A percentile compares a stretch with the other conserved stretches of the same genome.
phyloP scores from a whole-genome alignment of 2,329 filamentous ascomycete species.

The Esteya vermicola region DNA sequence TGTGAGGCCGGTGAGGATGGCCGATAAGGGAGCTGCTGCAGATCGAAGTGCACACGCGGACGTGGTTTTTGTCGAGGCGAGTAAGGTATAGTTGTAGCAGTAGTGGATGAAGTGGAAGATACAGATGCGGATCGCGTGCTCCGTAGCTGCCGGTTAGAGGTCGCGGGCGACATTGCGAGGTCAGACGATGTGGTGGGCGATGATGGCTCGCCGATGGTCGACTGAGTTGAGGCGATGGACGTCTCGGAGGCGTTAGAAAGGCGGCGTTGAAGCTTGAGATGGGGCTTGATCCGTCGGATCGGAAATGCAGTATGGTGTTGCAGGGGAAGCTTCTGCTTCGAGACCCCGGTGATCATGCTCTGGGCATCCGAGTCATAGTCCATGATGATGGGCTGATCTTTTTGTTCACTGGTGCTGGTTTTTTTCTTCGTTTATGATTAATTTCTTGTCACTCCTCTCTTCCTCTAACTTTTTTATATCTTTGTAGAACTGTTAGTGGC shows the following conservation, averaged over 20 bases:
- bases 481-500: too few relatives aligned
- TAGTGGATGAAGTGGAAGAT: too few relatives aligned
- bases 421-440: too few relatives aligned
- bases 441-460: too few relatives aligned
- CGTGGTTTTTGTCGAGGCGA: background rate
- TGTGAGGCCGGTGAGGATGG: too few relatives aligned
- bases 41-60: background rate
- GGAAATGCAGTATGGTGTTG: background rate
- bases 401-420: too few relatives aligned
- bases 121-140: too few relatives aligned
- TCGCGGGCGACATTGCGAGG: too few relatives aligned
- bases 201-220: constrained; percentile 4
- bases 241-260: constrained; percentile 3
- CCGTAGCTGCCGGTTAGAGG: too few relatives aligned
- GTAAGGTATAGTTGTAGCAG: background rate
- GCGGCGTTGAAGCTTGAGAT: background rate
- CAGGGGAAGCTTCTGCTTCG: background rate
- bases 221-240: constrained; percentile 3
- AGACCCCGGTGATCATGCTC: background rate
- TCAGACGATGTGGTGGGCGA: too few relatives aligned
- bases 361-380: background rate
- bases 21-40: too few relatives aligned
- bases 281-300: background rate
- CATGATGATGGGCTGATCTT: background rate
- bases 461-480: too few relatives aligned